Evolutionary conservation across 2,329 filamentous ascomycete species (phyloP), one percentile per base, ranked within the genome.

Genomic region (Helotiales sp.): DNA sequence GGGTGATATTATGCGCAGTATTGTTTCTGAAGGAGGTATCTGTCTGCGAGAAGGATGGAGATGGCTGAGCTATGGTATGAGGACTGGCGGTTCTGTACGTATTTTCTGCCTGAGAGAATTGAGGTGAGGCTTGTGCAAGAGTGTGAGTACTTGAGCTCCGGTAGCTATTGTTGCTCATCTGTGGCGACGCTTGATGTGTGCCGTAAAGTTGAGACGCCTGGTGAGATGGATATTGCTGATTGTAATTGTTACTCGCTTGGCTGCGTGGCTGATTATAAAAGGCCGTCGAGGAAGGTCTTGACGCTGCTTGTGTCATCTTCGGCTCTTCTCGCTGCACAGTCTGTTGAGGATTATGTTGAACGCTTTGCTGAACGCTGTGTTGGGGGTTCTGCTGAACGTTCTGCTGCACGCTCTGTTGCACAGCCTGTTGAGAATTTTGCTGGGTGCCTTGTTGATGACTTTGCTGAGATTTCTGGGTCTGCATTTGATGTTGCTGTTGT

Each of bases 141-240:
- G 63, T 61, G 29, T 69, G 64, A 19, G 61, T 61, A 54, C 55
- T 67, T 27, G 56, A 54, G 15, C 63, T 58, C 53, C 66, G 60
- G 48, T 65, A 69, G 47, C 56, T 67, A 33, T 54, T 67, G 15
- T 65, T 69, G 54, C 54, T 64, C 53, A 70, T 60, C 40, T 69
- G 68, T 44, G 68, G 69, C 8, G 69, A 70, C 6, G 66, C 59
- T 47, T 69, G 64, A 46, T 70, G 68, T 9, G 58, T 50, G 13
- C 54, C 42, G 50, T 70, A 71, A 24, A 69, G 62, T 48, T 71
- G 69, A 22, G 65, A 64, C 34, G 68, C 40, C 52, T 70, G 69
- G 38, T 70, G 66, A 19, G 69, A 65, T 5, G 67, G 62, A 60
- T 70, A 71, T 56, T 70, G 69, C 40, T 69, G 68, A 22, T 31